Evolutionary conservation across 2,329 filamentous ascomycete species (phyloP), one percentile per base, ranked within the genome.

Genomic region (Diaporthe australafricana): DNA sequence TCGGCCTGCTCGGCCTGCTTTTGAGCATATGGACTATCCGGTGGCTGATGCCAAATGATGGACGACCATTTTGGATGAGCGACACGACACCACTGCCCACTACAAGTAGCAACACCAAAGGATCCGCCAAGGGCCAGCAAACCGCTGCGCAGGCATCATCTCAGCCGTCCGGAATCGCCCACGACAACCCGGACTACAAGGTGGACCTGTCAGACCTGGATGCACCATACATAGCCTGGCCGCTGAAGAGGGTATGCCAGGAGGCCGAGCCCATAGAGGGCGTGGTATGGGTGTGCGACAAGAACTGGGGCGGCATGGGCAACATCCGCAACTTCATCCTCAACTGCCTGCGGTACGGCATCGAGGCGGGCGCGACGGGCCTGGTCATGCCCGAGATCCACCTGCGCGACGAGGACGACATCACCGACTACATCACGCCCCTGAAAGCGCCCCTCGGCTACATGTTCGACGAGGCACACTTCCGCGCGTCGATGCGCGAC

Each of bases 301-400:
- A 86, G 76, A 87, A 87, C 76, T 84, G 84, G 6, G 86, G 86
- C 1, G 86, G 86, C n/a, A 83, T 87, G 56, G 85, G 85, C n/a
- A 87, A 87, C 71, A 85, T 87, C 40, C 80, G 85, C 66, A 87
- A 85, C 74, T 87, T 85, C 76, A 85, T 87, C 56, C 80, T 87
- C 68, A 87, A 84, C 14, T 87, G 85, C 70, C 72, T 87, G 27
- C 82, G 86, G 20, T 87, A 87, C 73, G 84, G 81, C 25, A 83
- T 87, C 72, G 84, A 85, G 32, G 83, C 84, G 11, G 86, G 85
- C 38, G 85, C 85, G 3, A 82, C 84, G 0, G 84, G 84, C 0
- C 73, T 87, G 3, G 81, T 85, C 4, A 78, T 87, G 69, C 86
- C 86, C 1, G 79, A 75, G 70, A 87, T 87, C 60, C 81, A 83